phyloP scores from a whole-genome alignment of 768 basidiomycete genomes.

The Astraeus odoratus region DNA sequence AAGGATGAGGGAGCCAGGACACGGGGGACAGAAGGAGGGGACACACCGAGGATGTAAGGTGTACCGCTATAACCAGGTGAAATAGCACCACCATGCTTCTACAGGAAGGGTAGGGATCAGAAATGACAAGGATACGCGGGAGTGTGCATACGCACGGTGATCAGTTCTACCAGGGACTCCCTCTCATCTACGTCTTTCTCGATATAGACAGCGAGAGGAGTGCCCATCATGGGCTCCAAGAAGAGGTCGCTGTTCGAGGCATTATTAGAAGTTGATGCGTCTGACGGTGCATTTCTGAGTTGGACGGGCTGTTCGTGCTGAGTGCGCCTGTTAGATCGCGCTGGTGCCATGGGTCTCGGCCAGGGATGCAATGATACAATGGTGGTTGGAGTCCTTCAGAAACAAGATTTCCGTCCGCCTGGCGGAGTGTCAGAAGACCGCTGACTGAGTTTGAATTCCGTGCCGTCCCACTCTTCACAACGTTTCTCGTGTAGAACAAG shows the following conservation, averaged over 20 bases:
- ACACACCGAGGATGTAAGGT: constrained; percentile 70
- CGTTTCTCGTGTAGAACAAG: too few species aligned
- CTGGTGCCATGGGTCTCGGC: constrained; percentile 78
- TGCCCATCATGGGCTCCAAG: constrained; percentile 78
- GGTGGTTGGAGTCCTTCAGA: constrained; percentile 15
- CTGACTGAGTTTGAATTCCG: constrained; percentile 7
- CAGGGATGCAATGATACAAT: constrained; percentile 17
- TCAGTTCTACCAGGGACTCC: constrained; percentile 53
- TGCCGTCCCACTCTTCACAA: too few species aligned
- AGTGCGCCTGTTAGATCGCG: constrained; percentile 51
- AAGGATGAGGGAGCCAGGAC: constrained; percentile 1
- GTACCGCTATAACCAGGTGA: constrained; percentile 74
- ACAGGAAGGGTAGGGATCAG: constrained; percentile 7
- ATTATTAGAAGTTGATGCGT: constrained; percentile 23
- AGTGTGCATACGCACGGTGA: constrained; percentile 47
- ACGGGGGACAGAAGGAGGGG: constrained; percentile 3
- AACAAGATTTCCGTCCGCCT: too few species aligned
- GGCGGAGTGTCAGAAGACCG: constrained; percentile 13
- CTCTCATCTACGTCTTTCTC: constrained; percentile 76
- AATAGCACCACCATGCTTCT: constrained; percentile 76
- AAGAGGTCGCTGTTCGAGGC: constrained; percentile 48
- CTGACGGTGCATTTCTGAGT: constrained; percentile 21
- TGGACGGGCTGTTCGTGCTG: constrained; percentile 31
- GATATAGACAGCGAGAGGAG: constrained; percentile 66
- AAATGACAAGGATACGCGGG: background rate